Conservation (phyloP, 805 yeast species). For the Cyberlindnera amylophila region DNA sequence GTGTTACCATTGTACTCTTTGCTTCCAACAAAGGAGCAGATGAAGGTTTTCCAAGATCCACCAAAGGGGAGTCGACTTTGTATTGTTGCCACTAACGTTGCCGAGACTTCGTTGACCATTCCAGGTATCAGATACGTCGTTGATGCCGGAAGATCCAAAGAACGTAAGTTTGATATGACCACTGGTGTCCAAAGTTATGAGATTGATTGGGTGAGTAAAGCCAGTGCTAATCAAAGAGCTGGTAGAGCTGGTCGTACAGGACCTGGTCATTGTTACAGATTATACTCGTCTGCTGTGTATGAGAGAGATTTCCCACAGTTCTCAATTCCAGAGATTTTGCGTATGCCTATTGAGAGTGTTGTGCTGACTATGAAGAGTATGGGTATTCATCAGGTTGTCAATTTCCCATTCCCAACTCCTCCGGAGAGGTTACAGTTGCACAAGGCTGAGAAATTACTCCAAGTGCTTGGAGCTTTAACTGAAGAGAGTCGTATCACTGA, state of each 20-base stretch:
- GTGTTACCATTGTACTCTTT: slow-evolving; percentile 91
- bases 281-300: slow-evolving; percentile 89
- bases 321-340: slow-evolving; percentile 80
- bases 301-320: slow-evolving; percentile 83
- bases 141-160: slow-evolving; percentile 93
- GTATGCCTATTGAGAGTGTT: slow-evolving; percentile 97
- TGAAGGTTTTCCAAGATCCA: slow-evolving; percentile 84
- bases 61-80: slow-evolving; percentile 85
- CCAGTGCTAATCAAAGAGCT: slow-evolving; percentile 91
- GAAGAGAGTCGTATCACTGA: slow-evolving; percentile 57
- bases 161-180: slow-evolving; percentile 72
- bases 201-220: slow-evolving; percentile 89
- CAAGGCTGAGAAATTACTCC: slow-evolving; percentile 65
- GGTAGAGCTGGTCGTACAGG: slow-evolving; percentile 99
- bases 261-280: slow-evolving; percentile 93
- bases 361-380: slow-evolving; percentile 93
- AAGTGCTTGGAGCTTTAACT: slow-evolving; percentile 72
- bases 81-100: slow-evolving; percentile 95
- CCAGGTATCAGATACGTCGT: slow-evolving; percentile 94
- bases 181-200: slow-evolving; percentile 93
- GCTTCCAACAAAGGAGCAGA: slow-evolving; percentile 90
- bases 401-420: slow-evolving; percentile 96
- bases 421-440: slow-evolving; percentile 61
- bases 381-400: slow-evolving; percentile 87
- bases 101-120: slow-evolving; percentile 95